Conservation (phyloP, 169 alveolate species). For the Plasmodium adleri region DNA sequence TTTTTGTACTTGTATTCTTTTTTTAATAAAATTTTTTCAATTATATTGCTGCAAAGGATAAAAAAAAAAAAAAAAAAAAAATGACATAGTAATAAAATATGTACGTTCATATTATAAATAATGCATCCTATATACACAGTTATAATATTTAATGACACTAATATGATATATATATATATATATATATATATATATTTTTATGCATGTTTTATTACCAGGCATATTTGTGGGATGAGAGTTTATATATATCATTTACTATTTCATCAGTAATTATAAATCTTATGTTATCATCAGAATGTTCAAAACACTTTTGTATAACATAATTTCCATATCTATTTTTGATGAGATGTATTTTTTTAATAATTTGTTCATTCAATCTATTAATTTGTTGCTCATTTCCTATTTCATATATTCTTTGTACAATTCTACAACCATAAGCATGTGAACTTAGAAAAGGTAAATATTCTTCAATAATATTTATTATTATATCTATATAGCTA, state of each 20-base stretch:
- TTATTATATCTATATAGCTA: conserved; percentile 37
- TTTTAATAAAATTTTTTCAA: conserved; percentile 61
- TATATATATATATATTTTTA: background rate
- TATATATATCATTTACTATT: conserved; percentile 57
- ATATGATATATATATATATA: too few relatives aligned
- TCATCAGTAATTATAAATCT: conserved; percentile 46
- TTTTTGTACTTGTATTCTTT: conserved; percentile 66
- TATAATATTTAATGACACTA: too few relatives aligned
- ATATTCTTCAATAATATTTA: conserved; percentile 55
- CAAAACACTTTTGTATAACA: conserved; percentile 75
- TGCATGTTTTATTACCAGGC: conserved; percentile 42
- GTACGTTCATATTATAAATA: too few relatives aligned
- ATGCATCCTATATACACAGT: too few relatives aligned
- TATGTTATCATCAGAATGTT: conserved; percentile 49
- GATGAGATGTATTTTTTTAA: conserved; percentile 48
- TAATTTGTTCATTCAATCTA: conserved; percentile 44
- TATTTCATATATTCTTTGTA: conserved; percentile 64
- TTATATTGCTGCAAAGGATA: conserved; percentile 40
- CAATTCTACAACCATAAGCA: conserved; percentile 70
- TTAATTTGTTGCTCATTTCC: conserved; percentile 68
- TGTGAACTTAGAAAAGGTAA: conserved; percentile 71
- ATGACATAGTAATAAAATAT: too few relatives aligned
- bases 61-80: background rate
- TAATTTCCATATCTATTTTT: conserved; percentile 76
- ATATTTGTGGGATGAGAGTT: conserved; percentile 45